Evolutionary conservation across 768 basidiomycete genomes (phyloP).

Genomic region (Podaxis sp.): DNA sequence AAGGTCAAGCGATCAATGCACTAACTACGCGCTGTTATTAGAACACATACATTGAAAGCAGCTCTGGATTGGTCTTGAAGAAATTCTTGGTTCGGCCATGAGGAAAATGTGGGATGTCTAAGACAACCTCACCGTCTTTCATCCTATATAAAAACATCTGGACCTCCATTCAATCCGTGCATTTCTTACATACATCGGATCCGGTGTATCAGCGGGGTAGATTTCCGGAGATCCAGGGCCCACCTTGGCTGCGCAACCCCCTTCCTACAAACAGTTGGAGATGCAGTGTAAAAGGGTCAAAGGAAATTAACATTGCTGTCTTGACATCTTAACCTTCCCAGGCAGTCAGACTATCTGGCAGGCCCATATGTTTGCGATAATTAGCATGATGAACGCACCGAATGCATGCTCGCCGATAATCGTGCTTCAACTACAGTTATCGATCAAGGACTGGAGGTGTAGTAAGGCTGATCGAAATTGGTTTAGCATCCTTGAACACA

Average conservation of each 20-base stretch:
- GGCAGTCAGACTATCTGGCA: background rate
- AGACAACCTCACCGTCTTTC: background rate
- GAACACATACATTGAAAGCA: constrained; percentile 22
- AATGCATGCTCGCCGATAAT: background rate
- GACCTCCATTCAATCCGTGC: background rate
- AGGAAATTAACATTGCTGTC: background rate
- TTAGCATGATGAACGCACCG: background rate
- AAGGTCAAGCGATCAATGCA: background rate
- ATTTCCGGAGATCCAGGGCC: background rate
- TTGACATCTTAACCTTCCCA: background rate
- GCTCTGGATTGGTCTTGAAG: constrained; percentile 23
- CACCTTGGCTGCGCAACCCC: constrained; percentile 1
- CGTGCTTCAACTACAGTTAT: background rate
- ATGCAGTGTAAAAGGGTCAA: background rate
- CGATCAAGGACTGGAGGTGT: background rate
- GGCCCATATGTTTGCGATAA: background rate
- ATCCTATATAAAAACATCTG: background rate
- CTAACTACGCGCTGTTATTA: background rate
- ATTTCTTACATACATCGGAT: background rate
- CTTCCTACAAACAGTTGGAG: background rate
- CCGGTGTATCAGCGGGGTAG: background rate
- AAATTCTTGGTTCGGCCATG: constrained; percentile 13
- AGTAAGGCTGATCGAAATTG: background rate
- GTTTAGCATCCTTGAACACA: background rate
- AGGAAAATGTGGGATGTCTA: background rate